A percentile compares a stretch with the other conserved stretches of the same genome.
Conservation (phyloP, 2,329 filamentous ascomycete species). For the Diaporthe sp. region DNA sequence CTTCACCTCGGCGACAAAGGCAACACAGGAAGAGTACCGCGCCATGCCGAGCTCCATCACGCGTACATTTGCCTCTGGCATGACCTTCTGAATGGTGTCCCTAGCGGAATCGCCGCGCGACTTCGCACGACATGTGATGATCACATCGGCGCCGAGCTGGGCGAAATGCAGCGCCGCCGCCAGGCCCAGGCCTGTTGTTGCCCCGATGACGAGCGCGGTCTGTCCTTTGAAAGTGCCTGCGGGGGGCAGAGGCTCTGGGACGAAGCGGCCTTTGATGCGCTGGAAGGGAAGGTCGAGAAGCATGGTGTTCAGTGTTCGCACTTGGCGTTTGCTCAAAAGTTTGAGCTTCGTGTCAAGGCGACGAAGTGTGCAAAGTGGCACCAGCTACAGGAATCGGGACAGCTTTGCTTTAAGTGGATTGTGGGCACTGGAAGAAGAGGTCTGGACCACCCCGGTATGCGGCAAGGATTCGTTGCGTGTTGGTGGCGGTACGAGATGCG, state of each 20-base stretch:
- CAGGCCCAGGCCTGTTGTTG: not conserved
- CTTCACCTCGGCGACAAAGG: not conserved
- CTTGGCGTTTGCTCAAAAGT: not conserved
- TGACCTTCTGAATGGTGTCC: not conserved
- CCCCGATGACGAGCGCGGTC: not conserved
- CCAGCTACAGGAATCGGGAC: not conserved
- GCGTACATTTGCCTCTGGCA: not conserved
- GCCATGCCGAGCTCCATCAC: not conserved
- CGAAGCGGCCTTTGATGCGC: not conserved
- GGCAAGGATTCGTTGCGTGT: too few relatives aligned
- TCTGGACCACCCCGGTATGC: too few relatives aligned
- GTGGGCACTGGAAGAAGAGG: not conserved
- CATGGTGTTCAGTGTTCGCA: not conserved
- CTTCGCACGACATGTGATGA: not conserved
- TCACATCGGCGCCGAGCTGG: not conserved
- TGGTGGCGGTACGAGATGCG: accelerated
- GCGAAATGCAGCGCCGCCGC: not conserved
- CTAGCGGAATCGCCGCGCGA: too few relatives aligned
- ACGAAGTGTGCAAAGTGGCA: too few relatives aligned
- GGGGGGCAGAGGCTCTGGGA: not conserved
- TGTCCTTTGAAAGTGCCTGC: not conserved
- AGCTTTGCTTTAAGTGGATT: not conserved
- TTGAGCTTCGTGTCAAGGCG: too few relatives aligned
- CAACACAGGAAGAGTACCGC: not conserved
- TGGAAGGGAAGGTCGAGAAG: not conserved